Evolutionary conservation across 2,329 filamentous ascomycete genomes (phyloP).

Genomic region (Byssothecium circinans): DNA sequence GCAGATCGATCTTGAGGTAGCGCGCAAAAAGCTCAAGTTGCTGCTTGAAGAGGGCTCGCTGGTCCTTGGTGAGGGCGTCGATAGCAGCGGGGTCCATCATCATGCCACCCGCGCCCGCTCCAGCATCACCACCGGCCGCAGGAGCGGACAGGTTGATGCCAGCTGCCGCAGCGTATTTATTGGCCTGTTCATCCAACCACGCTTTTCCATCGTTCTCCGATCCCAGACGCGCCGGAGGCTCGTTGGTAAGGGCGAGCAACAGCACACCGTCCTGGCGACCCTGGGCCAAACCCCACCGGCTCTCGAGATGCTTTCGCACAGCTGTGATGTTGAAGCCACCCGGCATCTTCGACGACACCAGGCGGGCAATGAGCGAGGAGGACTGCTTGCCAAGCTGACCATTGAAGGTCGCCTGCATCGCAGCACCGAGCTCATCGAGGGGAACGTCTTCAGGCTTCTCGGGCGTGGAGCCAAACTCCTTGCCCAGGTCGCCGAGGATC

Average conservation of each 20-base stretch:
- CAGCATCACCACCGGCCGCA: slow-evolving; percentile 69
- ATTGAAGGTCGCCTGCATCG: slow-evolving; percentile 99
- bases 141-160: slow-evolving; percentile 82
- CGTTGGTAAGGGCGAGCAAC: slow-evolving; percentile 86
- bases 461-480: slow-evolving; percentile 96
- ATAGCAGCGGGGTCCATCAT: slow-evolving; percentile 99
- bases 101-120: slow-evolving; percentile 79
- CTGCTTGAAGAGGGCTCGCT: slow-evolving; percentile 95
- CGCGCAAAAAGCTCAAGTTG: slow-evolving; percentile 92
- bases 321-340: slow-evolving; percentile 98
- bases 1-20: slow-evolving; percentile 95
- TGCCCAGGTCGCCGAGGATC: slow-evolving; percentile 94
- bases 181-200: slow-evolving; percentile 79
- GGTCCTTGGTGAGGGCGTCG: slow-evolving; percentile 95
- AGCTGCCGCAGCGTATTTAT: slow-evolving; percentile 83
- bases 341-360: slow-evolving; percentile 99
- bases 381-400: slow-evolving; percentile 97
- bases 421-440: slow-evolving; percentile 88
- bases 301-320: slow-evolving; percentile 92
- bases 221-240: slow-evolving; percentile 83
- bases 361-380: slow-evolving; percentile 84
- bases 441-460: slow-evolving; percentile 98
- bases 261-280: slow-evolving; percentile 91
- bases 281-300: slow-evolving; percentile 82
- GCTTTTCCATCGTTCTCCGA: slow-evolving; percentile 90